These are phyloP conservation scores for Boletus sensibilis DNA, from an alignment of 768 basidiomycete species.

Conservation along the genomic window DNA sequence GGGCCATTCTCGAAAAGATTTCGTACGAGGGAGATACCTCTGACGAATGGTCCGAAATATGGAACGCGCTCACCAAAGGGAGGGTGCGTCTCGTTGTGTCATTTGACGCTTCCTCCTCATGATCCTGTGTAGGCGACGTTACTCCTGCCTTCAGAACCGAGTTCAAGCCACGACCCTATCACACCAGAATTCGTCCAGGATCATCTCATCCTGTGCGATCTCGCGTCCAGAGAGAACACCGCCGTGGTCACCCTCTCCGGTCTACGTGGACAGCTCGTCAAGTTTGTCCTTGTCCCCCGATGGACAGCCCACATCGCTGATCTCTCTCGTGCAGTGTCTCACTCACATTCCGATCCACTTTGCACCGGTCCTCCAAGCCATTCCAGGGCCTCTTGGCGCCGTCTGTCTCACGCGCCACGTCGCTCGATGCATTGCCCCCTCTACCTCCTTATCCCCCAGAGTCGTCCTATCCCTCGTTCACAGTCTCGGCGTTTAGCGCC, in stretches of 20 bases:
- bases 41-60: conserved; percentile 69
- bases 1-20: conserved; percentile 75
- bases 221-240: conserved; percentile 42
- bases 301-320: conserved; percentile 32
- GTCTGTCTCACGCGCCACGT: conserved; percentile 35
- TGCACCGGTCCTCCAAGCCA: conserved; percentile 40
- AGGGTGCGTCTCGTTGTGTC: conserved; percentile 50
- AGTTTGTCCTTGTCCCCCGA: conserved; percentile 44
- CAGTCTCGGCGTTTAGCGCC: conserved; percentile 40
- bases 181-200: conserved; percentile 79
- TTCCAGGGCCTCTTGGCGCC: conserved; percentile 39
- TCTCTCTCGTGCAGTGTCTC: conserved; percentile 30
- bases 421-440: conserved; percentile 51
- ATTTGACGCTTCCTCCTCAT: not conserved
- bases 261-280: conserved; percentile 65
- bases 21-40: conserved; percentile 49
- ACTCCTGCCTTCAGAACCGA: conserved; percentile 69
- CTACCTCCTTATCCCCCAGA: conserved; percentile 43
- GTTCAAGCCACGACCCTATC: conserved; percentile 51
- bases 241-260: conserved; percentile 81
- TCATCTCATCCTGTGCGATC: conserved; percentile 72
- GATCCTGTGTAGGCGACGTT: conserved; percentile 65
- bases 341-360: conserved; percentile 44
- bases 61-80: conserved; percentile 58
- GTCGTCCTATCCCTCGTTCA: conserved; percentile 48